Percentiles rank a stretch among this genome's conserved stretches.
These are phyloP conservation scores for Geoglossum glabrum DNA, from an alignment of 495 filamentous ascomycete genomes.

Conservation along the genomic window DNA sequence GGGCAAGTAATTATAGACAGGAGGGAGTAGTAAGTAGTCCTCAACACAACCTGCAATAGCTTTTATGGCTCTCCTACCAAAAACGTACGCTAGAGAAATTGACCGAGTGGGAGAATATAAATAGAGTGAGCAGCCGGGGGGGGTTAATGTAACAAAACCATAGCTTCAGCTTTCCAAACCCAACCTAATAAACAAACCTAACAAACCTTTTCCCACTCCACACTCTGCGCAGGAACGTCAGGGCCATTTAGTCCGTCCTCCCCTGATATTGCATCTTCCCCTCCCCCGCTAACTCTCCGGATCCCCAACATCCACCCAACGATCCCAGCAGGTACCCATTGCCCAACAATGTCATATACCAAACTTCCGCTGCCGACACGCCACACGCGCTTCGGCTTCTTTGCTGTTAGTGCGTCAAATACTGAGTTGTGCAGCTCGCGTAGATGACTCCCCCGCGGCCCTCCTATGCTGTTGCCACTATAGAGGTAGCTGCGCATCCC, in stretches of 20 bases:
- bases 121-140: no score
- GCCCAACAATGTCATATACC: constrained; percentile 69
- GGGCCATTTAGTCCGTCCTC: neutral
- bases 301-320: constrained; percentile 84
- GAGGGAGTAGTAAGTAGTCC: no score
- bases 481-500: constrained; percentile 23
- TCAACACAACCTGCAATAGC: no score
- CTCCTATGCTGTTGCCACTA: constrained; percentile 22
- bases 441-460: constrained; percentile 41
- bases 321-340: constrained; percentile 56
- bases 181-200: neutral
- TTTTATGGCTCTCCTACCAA: no score
- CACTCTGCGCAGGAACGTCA: neutral
- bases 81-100: no score
- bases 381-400: constrained; percentile 27
- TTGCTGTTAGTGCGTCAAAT: constrained; percentile 60
- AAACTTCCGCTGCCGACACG: constrained; percentile 65
- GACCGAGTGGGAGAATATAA: no score
- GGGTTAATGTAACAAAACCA: no score
- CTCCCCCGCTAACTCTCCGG: constrained; percentile 21
- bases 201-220: constrained; percentile 4
- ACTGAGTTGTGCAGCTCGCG: constrained; percentile 65
- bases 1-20: no score
- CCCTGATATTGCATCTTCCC: neutral
- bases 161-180: no score